phyloP scores from a whole-genome alignment of 345 rosid species.

The Zanthoxylum bungeanum region DNA sequence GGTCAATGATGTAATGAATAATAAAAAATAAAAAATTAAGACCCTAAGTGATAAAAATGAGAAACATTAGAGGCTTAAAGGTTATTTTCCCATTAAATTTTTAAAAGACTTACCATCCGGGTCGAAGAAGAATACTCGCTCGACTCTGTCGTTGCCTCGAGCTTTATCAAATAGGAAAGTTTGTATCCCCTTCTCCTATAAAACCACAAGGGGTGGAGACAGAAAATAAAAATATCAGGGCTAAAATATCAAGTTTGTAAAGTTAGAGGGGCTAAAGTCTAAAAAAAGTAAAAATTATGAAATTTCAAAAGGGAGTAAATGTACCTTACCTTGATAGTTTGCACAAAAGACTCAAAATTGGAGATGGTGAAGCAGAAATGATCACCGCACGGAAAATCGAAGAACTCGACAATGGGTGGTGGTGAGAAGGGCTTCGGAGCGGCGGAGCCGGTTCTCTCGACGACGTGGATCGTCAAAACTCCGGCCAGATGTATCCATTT shows the following conservation, averaged over 20 bases:
- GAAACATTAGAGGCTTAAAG: too few species aligned
- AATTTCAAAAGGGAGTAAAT: too few species aligned
- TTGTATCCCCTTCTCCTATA: constrained; percentile 78
- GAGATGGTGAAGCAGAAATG: background rate
- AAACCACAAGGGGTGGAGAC: background rate
- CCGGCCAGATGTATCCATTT: background rate
- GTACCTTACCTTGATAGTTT: background rate
- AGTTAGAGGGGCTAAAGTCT: too few species aligned
- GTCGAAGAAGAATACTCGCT: constrained; percentile 90
- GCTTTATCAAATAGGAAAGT: constrained; percentile 26
- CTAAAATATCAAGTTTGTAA: too few species aligned
- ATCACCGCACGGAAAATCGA: background rate
- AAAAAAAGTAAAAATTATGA: too few species aligned
- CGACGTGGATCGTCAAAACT: background rate
- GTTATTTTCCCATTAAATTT: too few species aligned
- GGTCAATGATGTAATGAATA: too few species aligned
- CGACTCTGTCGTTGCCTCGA: background rate
- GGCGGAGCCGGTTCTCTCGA: background rate
- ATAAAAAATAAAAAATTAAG: too few species aligned
- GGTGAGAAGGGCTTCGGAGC: background rate
- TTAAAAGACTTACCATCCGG: constrained; percentile 86
- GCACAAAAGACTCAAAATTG: background rate
- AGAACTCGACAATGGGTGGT: background rate
- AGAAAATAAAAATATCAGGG: too few species aligned
- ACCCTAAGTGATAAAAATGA: too few species aligned